Conservation (phyloP, 2,329 filamentous ascomycete species). For the Tympanopsis confertula region DNA sequence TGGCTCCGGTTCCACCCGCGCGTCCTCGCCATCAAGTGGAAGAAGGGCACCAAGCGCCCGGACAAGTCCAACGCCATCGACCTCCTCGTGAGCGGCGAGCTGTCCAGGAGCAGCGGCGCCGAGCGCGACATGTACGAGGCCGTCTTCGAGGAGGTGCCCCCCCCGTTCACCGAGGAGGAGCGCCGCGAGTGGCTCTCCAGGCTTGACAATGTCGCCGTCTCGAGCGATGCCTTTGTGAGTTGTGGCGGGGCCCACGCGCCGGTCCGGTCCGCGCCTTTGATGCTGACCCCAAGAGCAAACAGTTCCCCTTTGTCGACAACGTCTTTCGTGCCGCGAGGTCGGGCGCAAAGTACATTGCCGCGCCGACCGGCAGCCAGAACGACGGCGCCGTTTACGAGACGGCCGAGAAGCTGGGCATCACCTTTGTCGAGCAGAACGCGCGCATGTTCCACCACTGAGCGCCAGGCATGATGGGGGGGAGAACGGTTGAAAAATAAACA, state of each 20-base stretch:
- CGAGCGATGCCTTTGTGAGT: slow-evolving; percentile 88
- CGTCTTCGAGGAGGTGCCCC: slow-evolving; percentile 80
- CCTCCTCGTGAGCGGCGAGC: slow-evolving; percentile 79
- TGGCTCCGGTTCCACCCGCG: slow-evolving; percentile 97
- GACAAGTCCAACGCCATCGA: slow-evolving; percentile 99
- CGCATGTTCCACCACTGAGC: slow-evolving; percentile 86
- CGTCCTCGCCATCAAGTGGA: slow-evolving; percentile 83
- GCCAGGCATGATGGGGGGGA: not conserved
- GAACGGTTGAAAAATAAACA: no score
- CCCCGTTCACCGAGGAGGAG: slow-evolving; percentile 73
- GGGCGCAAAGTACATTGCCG: slow-evolving; percentile 90
- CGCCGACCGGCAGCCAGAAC: slow-evolving; percentile 82
- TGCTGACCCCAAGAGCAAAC: slow-evolving; percentile 4
- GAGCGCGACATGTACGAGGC: slow-evolving; percentile 81
- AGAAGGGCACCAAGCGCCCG: slow-evolving; percentile 89
- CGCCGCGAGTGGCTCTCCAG: slow-evolving; percentile 75
- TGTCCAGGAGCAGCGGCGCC: slow-evolving; percentile 66
- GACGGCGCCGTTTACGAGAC: slow-evolving; percentile 74
- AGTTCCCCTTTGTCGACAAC: slow-evolving; percentile 98
- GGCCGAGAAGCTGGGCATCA: slow-evolving; percentile 82
- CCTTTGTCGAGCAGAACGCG: slow-evolving; percentile 88
- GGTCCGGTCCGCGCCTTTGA: not conserved
- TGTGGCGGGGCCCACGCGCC: not conserved
- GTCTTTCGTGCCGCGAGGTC: slow-evolving; percentile 83
- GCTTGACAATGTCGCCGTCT: slow-evolving; percentile 72